A percentile compares a stretch with the other conserved stretches of the same genome.
Evolutionary conservation across 192 early-diverging fungal genomes (phyloP).

Genomic region (Backusella morwellensis): DNA sequence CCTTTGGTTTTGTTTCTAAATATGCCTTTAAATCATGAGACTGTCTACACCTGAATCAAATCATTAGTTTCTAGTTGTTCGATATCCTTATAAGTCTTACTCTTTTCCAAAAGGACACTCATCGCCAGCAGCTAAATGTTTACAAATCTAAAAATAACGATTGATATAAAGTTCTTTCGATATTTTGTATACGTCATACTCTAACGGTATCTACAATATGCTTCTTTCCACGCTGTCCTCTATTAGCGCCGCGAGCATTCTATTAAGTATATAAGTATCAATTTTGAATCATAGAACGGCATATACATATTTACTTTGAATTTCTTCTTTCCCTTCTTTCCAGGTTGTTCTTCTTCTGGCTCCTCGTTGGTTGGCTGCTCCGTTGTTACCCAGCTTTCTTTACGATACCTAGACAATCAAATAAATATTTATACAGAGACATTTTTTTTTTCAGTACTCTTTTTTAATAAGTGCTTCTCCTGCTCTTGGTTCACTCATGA

Average conservation of each 20-base stretch:
- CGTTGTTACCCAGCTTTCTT: conserved; percentile 9
- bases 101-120: conserved; percentile 48
- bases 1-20: conserved; percentile 66
- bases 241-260: conserved; percentile 27
- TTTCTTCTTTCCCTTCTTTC: background rate
- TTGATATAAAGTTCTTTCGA: background rate
- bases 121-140: conserved; percentile 39
- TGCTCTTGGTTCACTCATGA: conserved; percentile 13
- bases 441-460: background rate
- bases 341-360: background rate
- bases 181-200: conserved; percentile 5
- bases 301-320: background rate
- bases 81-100: background rate
- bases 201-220: conserved; percentile 24
- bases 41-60: conserved; percentile 59
- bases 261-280: background rate
- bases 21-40: conserved; percentile 80
- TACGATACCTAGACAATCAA: background rate
- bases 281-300: too few species aligned
- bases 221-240: conserved; percentile 24
- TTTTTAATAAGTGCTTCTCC: conserved; percentile 21
- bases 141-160: conserved; percentile 45
- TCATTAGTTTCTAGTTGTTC: background rate
- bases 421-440: background rate
- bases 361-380: background rate